Conservation (phyloP, 106 monocot species). For the Allium fistulosum region DNA sequence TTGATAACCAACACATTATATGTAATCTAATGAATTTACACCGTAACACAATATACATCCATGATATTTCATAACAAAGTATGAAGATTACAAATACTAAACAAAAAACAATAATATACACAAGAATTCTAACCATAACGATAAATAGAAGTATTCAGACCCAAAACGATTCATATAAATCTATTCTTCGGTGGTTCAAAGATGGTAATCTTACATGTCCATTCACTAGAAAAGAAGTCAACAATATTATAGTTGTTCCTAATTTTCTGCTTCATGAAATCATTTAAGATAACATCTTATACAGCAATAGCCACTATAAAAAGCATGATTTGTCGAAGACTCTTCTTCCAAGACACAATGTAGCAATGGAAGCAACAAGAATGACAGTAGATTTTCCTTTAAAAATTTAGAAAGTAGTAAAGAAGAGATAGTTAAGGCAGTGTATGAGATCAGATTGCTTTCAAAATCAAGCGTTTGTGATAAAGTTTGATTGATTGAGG, state of each 20-base stretch:
- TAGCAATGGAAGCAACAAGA: conserved; percentile 26
- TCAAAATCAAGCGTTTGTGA: conserved; percentile 47
- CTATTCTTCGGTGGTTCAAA: conserved; percentile 66
- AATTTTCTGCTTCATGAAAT: conserved; percentile 44
- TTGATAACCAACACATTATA: too few species aligned
- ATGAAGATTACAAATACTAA: too few species aligned
- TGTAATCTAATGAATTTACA: too few species aligned
- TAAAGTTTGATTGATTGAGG: conserved; percentile 53
- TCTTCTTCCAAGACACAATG: conserved; percentile 14
- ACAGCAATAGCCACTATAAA: background rate
- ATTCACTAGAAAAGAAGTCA: conserved; percentile 57
- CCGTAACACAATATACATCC: too few species aligned
- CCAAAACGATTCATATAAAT: too few species aligned
- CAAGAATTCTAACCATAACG: too few species aligned
- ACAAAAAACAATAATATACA: too few species aligned
- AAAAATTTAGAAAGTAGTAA: conserved; percentile 20
- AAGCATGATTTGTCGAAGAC: conserved; percentile 19
- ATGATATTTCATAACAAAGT: too few species aligned
- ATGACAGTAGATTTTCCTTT: conserved; percentile 31
- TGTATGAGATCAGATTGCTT: conserved; percentile 50
- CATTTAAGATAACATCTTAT: conserved; percentile 24
- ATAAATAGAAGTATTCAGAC: too few species aligned
- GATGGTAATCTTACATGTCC: conserved; percentile 60
- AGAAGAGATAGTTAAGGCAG: conserved; percentile 33
- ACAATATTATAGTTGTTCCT: conserved; percentile 38